Conservation (phyloP, 2,329 filamentous ascomycete genomes). For the Dryadomyces quercus-mongolicae region DNA sequence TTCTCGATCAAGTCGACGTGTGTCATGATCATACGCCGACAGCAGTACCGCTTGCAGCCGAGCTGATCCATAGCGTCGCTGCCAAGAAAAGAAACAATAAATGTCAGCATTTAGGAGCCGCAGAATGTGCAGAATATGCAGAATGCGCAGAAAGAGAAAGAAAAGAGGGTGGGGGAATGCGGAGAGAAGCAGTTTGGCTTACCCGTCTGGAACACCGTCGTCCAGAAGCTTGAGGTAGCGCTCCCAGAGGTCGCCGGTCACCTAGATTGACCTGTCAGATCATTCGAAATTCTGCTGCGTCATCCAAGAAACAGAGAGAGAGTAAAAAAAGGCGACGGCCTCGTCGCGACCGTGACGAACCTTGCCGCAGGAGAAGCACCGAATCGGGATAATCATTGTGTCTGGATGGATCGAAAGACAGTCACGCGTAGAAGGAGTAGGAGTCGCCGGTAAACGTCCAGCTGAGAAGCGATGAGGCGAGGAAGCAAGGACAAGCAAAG, state of each 20-base stretch:
- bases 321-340: too few species aligned
- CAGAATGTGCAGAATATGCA: too few species aligned
- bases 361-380: conserved; percentile 99
- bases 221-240: conserved; percentile 83
- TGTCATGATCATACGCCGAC: conserved; percentile 98
- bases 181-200: conserved; percentile 26
- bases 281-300: too few species aligned
- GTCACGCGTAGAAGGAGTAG: neutral
- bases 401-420: neutral
- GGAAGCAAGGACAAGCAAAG: too few species aligned
- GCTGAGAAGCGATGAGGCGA: neutral
- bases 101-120: neutral
- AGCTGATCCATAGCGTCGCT: conserved; percentile 96
- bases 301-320: conserved; percentile 1
- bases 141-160: neutral
- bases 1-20: conserved; percentile 99
- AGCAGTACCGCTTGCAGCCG: conserved; percentile 92
- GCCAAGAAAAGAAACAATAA: neutral
- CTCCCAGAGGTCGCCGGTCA: conserved; percentile 96
- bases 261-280: conserved; percentile 37
- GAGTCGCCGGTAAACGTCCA: too few species aligned
- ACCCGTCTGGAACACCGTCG: conserved; percentile 64
- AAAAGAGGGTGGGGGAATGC: neutral
- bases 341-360: conserved; percentile 31
- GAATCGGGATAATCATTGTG: conserved; percentile 92